These are phyloP conservation scores for Cordyceps tenuipes DNA, from an alignment of 2,329 filamentous ascomycete species.

Conservation along the genomic window DNA sequence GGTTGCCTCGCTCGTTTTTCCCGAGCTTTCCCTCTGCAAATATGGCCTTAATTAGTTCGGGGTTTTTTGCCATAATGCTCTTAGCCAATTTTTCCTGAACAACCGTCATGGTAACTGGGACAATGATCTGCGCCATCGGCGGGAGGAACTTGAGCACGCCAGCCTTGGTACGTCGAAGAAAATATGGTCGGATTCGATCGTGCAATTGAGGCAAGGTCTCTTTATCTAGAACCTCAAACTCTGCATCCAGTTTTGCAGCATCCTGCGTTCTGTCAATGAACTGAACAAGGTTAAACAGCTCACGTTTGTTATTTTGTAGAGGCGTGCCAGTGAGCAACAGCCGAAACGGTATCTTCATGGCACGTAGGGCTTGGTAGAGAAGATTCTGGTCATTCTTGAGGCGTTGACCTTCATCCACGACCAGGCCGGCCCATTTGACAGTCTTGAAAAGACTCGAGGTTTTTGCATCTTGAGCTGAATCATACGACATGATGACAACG, in stretches of 20 bases:
- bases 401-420: conserved; percentile 92
- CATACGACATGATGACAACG: conserved; percentile 90
- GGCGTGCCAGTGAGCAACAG: conserved; percentile 86
- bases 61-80: conserved; percentile 85
- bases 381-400: conserved; percentile 86
- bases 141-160: conserved; percentile 88
- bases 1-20: conserved; percentile 62
- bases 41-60: conserved; percentile 78
- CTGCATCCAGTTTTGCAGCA: conserved; percentile 63
- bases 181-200: conserved; percentile 67
- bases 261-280: conserved; percentile 70
- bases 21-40: conserved; percentile 63
- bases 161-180: conserved; percentile 71
- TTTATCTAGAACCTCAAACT: conserved; percentile 70
- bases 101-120: conserved; percentile 91
- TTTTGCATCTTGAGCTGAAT: conserved; percentile 69
- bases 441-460: conserved; percentile 57
- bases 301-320: conserved; percentile 88
- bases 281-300: conserved; percentile 93
- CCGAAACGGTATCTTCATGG: conserved; percentile 72
- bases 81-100: conserved; percentile 93
- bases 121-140: conserved; percentile 87
- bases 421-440: conserved; percentile 76
- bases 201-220: conserved; percentile 78
- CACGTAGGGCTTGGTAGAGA: conserved; percentile 65